Base-by-base conservation (phyloP, 257 asterid species). In the Pogostemon cablin region DNA sequence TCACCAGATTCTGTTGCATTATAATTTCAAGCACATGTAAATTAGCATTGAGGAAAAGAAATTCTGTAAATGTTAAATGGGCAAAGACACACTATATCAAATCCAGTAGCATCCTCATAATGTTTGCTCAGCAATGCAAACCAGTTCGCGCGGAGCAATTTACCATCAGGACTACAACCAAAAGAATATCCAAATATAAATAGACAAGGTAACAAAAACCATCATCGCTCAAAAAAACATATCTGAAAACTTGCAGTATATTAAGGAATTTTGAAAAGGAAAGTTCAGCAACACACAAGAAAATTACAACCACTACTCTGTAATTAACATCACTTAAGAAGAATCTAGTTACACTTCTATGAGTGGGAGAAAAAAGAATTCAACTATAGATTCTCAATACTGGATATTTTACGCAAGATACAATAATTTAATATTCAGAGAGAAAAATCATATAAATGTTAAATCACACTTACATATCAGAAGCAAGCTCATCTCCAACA, bases 71-170 rank as follows among this genome's bases (percentile, higher is more conserved):
- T 20, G 1, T 20, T 20, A 20, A 20, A 20, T 20, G 25, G 25
- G 25, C 25, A 20, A 20, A 20, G 25, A 20, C 25, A 20, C 25
- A 90, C 96, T 46, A 86, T 76, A 62, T 84, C 82, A 72, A 87
- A 93, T 54, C 98, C 99, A 73, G 86, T 81, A 52, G 99, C 98
- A 72, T 91, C 96, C 39, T 90, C 86, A 38, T 91, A 91, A 75
- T 91, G 99, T 68, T 89, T 84, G 67, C 88, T 82, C 57, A 93
- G 79, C 95, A 85, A 61, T 93, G 96, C 87, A 93, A 77, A 63
- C 99, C 98, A 58, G 99, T 95, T 72, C 96, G 84, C 38, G 99
- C 96, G 0, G 98, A 85, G 83, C 95, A 86, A 80, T 95, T 87
- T 61, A 95, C 95, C 49, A 7, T 88, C 89, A 25, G 98, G 99